Evolutionary conservation across 192 early-diverging fungal species (phyloP), one percentile per base, ranked within the genome.

Genomic region (Gamsiella multidivaricata): DNA sequence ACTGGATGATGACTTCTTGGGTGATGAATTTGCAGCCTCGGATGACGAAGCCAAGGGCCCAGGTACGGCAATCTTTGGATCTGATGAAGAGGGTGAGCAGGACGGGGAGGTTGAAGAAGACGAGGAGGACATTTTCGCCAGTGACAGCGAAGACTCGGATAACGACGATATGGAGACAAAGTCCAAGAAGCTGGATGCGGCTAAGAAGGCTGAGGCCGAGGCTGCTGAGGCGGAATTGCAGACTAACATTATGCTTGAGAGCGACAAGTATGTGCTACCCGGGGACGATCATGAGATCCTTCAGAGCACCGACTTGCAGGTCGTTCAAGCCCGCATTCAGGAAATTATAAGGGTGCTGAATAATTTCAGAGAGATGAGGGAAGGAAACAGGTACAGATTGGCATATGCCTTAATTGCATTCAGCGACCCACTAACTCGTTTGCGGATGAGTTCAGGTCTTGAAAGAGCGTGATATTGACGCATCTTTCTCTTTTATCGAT

Each of bases 301-400:
- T 61, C 79, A 81, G 33, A 84, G 86, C 43, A 85, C 87, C 39
- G 93, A 97, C 72, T 70, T 96, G 50, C 65, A 86, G 22, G 75
- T 92, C 22, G 90, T 97, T 47, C 90, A 93, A 45, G 88, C 89
- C 42, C 93, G 96, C 20, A 97, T 99, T 57, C 89, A 94, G 70
- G 97, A 99, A 55, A 90, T 96, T 46, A 87, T 96, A 50, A 89
- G 91, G 56, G 90, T 97, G 1, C 84, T 99, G 42, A 90, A 89
- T 85, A 94, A 97, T 84, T 99, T 99, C 76, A 87, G 88, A 36
- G 89, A 94, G 28, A 80, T 96, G 69, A 88, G 93, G 18, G 92
- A 96, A 42, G 88, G 87, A 33, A 81, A 85, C 45, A 84, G 88
- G 83, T 87, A 80, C 11, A 26, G 14, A 42, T 2, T 46, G 4